Evolutionary conservation across 371 early-diverging fungal genomes (phyloP).

Genomic region (Mucor velutinosus): DNA sequence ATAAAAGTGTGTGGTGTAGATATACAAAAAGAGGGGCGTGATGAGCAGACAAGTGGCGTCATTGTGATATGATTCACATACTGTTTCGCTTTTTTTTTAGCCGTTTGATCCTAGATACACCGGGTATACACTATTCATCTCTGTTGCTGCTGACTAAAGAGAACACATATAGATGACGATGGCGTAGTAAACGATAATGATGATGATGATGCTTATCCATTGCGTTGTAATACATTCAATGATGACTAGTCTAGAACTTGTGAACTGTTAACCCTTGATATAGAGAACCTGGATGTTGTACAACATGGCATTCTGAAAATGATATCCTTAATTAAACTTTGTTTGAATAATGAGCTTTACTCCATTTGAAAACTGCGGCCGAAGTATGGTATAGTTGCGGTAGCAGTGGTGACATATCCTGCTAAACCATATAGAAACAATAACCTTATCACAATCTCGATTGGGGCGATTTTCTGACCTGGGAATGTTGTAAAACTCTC

Average conservation of each 20-base stretch:
- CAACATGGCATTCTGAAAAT: neutral
- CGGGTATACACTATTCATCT: too few species aligned
- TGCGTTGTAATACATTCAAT: neutral
- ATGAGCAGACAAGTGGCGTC: neutral
- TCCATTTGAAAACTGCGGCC: neutral
- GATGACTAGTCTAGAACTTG: neutral
- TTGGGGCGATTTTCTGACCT: neutral
- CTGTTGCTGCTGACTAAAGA: neutral
- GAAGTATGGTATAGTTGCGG: neutral
- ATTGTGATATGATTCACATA: neutral
- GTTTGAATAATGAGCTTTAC: neutral
- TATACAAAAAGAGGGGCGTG: neutral
- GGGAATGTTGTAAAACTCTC: neutral
- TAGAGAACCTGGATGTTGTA: neutral
- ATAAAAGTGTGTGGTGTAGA: neutral
- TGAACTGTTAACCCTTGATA: neutral
- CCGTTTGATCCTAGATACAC: too few species aligned
- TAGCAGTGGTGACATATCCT: too few species aligned
- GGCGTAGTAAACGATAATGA: neutral
- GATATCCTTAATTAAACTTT: neutral
- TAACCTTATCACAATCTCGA: neutral
- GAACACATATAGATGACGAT: neutral
- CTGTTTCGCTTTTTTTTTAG: neutral
- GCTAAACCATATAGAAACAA: neutral
- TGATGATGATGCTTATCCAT: neutral